Percentiles rank a stretch among this genome's conserved stretches.
Conservation (phyloP, 1,284 basidiomycete species). For the Fomitopsis pinicola region DNA sequence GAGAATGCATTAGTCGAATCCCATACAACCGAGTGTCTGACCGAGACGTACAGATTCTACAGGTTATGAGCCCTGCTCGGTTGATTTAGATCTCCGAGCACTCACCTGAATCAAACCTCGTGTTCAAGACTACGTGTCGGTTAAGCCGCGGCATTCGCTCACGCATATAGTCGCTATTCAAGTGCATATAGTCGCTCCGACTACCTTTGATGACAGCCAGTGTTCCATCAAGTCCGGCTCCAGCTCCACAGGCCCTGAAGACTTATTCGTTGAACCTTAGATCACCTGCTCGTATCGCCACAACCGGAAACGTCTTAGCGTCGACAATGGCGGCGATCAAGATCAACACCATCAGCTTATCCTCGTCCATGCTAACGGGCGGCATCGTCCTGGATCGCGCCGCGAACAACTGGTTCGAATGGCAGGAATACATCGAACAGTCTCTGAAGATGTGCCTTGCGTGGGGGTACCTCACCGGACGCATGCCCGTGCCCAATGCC, state of each 20-base stretch:
- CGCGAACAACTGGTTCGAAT: not conserved
- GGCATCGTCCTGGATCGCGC: not conserved
- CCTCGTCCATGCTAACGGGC: not conserved
- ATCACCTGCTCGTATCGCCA: too few species aligned
- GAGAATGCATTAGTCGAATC: not conserved
- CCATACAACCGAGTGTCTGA: too few species aligned
- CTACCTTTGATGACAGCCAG: too few species aligned
- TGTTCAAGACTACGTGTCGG: not conserved
- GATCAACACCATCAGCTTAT: not conserved
- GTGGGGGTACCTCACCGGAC: not conserved
- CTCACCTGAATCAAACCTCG: not conserved
- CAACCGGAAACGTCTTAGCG: too few species aligned
- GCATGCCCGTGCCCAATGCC: not conserved
- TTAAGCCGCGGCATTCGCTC: too few species aligned
- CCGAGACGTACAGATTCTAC: conserved; percentile 2
- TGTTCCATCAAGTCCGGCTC: too few species aligned
- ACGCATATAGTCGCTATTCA: too few species aligned
- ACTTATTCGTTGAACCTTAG: not conserved
- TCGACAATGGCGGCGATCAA: not conserved
- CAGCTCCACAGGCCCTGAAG: not conserved
- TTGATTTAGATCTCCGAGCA: not conserved
- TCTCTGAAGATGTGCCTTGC: not conserved
- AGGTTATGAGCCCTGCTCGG: conserved; percentile 6
- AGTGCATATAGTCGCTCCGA: too few species aligned
- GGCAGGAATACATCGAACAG: too few species aligned